Percentiles rank a stretch among this genome's conserved stretches.
Evolutionary conservation across 129 eudicot species (phyloP).

Genomic region (Centella asiatica): DNA sequence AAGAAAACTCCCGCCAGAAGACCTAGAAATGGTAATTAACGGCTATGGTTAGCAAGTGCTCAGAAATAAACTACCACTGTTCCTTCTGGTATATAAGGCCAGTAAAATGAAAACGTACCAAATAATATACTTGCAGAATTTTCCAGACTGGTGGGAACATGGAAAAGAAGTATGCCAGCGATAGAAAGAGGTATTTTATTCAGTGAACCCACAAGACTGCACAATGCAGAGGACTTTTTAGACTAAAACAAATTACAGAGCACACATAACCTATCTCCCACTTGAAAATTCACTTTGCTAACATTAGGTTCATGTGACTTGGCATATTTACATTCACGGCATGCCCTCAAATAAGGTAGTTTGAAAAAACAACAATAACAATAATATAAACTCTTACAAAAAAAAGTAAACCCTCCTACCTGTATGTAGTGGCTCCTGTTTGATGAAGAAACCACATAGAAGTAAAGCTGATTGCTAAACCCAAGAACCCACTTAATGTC

Average conservation of each 20-base stretch:
- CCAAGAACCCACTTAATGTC: constrained; percentile 89
- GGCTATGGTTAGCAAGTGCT: background rate
- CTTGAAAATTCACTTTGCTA: too few relatives aligned
- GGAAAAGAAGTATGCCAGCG: constrained; percentile 78
- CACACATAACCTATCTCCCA: too few relatives aligned
- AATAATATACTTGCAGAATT: constrained; percentile 85
- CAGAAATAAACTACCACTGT: background rate
- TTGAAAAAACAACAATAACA: too few relatives aligned
- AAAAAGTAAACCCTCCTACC: constrained; percentile 34
- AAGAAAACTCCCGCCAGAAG: constrained; percentile 83
- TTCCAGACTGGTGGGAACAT: constrained; percentile 87
- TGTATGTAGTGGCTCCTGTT: constrained; percentile 96
- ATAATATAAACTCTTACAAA: background rate
- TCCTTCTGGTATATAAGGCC: background rate
- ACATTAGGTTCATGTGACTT: too few relatives aligned
- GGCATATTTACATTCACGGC: too few relatives aligned
- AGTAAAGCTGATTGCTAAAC: constrained; percentile 94
- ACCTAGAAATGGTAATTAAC: constrained; percentile 25
- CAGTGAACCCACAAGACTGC: constrained; percentile 93
- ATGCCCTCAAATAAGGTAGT: too few relatives aligned
- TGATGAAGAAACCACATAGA: constrained; percentile 99
- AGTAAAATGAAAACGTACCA: constrained; percentile 35
- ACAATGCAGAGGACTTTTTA: constrained; percentile 9
- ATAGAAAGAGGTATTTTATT: constrained; percentile 94
- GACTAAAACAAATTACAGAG: background rate